These are phyloP conservation scores for Erodium texanum DNA, from an alignment of 441 rosid species.

Conservation along the genomic window DNA sequence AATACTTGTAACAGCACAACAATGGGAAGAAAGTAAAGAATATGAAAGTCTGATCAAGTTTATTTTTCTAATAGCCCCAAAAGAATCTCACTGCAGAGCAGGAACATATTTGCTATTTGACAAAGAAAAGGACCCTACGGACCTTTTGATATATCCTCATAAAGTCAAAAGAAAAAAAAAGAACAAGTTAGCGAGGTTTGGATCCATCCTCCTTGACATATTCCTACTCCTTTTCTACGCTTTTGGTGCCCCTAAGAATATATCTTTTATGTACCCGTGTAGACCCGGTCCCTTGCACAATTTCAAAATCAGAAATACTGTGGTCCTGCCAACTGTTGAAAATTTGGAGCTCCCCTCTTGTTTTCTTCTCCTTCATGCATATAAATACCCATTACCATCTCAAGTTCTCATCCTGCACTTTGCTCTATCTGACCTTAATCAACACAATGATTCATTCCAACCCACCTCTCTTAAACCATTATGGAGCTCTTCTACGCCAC, in stretches of 20 bases:
- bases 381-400: slow-evolving; percentile 2
- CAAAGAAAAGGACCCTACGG: neutral
- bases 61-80: neutral
- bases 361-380: slow-evolving; percentile 11
- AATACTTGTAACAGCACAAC: neutral
- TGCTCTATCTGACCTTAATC: neutral
- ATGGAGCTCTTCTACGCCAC: slow-evolving; percentile 19
- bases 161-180: neutral
- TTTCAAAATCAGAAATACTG: slow-evolving; percentile 21
- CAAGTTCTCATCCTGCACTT: neutral
- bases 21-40: too few relatives aligned
- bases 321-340: slow-evolving; percentile 36
- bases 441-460: slow-evolving; percentile 18
- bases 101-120: slow-evolving; percentile 1
- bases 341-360: slow-evolving; percentile 16
- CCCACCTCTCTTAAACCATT: slow-evolving; percentile 39
- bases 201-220: slow-evolving; percentile 4
- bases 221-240: slow-evolving; percentile 1
- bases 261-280: neutral
- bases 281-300: neutral
- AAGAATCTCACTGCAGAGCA: neutral
- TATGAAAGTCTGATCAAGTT: slow-evolving; percentile 1
- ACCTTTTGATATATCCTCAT: neutral
- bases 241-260: slow-evolving; percentile 1
- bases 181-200: neutral